These are phyloP conservation scores for Amylostereum areolatum DNA, from an alignment of 1,284 basidiomycete species.

Conservation along the genomic window DNA sequence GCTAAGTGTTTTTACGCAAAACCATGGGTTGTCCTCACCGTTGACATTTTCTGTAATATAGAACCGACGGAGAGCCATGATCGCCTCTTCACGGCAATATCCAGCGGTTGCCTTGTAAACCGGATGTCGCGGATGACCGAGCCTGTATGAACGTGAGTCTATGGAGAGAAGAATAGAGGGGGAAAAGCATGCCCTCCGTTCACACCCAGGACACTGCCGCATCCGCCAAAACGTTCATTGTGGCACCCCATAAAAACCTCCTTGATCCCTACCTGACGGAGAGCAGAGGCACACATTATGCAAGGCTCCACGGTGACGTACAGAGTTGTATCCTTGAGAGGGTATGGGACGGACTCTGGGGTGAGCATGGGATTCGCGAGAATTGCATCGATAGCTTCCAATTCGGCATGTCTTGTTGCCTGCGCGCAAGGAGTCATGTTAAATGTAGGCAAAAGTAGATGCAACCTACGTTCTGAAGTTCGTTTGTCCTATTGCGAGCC, in stretches of 20 bases:
- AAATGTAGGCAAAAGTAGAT: neutral
- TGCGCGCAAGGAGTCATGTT: conserved; percentile 24
- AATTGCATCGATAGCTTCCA: conserved; percentile 94
- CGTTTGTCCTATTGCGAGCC: conserved; percentile 92
- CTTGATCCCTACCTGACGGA: conserved; percentile 90
- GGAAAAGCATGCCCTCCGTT: conserved; percentile 61
- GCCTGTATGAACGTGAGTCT: conserved; percentile 26
- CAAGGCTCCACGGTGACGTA: conserved; percentile 99
- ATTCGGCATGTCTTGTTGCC: conserved; percentile 97
- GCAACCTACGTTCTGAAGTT: conserved; percentile 76
- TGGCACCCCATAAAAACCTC: conserved; percentile 92
- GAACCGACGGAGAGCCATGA: conserved; percentile 91
- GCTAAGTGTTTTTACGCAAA: neutral
- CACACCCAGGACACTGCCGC: conserved; percentile 90
- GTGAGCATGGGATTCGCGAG: conserved; percentile 59
- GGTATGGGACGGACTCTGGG: conserved; percentile 43
- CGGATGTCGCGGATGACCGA: conserved; percentile 66
- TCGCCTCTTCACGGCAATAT: conserved; percentile 87
- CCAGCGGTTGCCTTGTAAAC: conserved; percentile 79
- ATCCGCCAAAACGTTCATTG: conserved; percentile 97
- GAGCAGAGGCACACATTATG: conserved; percentile 97
- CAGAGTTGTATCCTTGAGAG: conserved; percentile 77
- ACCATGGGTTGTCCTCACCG: conserved; percentile 45
- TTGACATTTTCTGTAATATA: conserved; percentile 95
- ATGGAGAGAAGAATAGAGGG: neutral